Base-by-base conservation (phyloP, 192 early-diverging fungal genomes). In the Gonapodya sp. region DNA sequence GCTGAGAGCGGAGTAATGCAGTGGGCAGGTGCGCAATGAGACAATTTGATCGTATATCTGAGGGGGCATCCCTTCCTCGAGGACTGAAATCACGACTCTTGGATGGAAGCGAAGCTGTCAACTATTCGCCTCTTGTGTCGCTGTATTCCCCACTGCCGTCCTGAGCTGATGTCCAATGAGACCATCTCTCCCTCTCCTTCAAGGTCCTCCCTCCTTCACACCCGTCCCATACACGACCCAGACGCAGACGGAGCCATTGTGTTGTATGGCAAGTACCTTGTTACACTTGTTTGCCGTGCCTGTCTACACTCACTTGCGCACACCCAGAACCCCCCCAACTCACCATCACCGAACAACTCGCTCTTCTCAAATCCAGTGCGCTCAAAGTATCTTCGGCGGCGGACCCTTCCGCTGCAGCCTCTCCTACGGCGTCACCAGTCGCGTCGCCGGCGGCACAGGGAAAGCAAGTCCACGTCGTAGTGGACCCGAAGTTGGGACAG, bases 401-500 rank as follows among this genome's bases (percentile, higher is more conserved):
- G n/a, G n/a, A n/a, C n/a, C n/a, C n/a, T n/a, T 79, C 78, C 33
- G 78, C 78, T 35, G 0, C 30, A 34, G n/a, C n/a, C n/a, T n/a
- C n/a, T n/a, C n/a, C n/a, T n/a, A n/a, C n/a, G n/a, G n/a, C n/a
- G n/a, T n/a, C n/a, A n/a, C n/a, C n/a, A n/a, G n/a, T n/a, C n/a
- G n/a, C n/a, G n/a, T n/a, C n/a, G n/a, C n/a, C n/a, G n/a, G n/a
- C n/a, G n/a, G n/a, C n/a, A n/a, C 18, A 78, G 18, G 32, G n/a
- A 32, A 36, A 0, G 18, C n/a, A 34, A 79, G 79, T 79, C 16
- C 79, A 34, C 79, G 79, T 34, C 2, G 36, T 87, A 46, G 85
- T 93, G 0, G 98, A 99, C 84, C 98, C 98, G 1, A 85, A 91
- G 0, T 88, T 99, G 0, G 90, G 89, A 0, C 91, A 91, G 78